Evolutionary conservation across 2,329 filamentous ascomycete species (phyloP), one percentile per base, ranked within the genome.

Genomic region (Colletotrichum sp.): DNA sequence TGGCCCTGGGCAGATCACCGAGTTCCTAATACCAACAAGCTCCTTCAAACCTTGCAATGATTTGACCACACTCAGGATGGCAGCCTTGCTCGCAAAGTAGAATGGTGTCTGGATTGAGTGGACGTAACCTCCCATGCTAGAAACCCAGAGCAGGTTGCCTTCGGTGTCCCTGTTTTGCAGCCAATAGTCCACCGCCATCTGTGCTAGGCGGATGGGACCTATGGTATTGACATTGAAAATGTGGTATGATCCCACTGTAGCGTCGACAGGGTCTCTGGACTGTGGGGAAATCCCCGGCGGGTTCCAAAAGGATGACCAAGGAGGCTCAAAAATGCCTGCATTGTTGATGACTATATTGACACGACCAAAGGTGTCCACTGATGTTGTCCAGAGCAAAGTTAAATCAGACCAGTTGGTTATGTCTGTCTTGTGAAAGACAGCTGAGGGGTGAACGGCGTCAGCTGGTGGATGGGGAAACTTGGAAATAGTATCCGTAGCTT

Each of bases 111-210:
- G 76, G 16, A 84, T 49, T 2, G 77, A 77, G 44, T 81, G 80
- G 12, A 84, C 8, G n/a, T 84, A 83, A 3, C 72, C 82, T 0
- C 79, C 80, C 60, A 84, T 60, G 32, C 80, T 82, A 4, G 79
- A 78, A 3, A 85, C 57, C 59, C 78, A 80, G 2, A 85, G 62
- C 1, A 84, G 24, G 30, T 83, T 81, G 5, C 79, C 96, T 13
- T 79, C 28, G 13, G 80, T 68, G 10, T 71, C 34, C 15, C 71
- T 69, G 57, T 82, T 77, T 60, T 81, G 67, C 13, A 80, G 70
- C 82, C 81, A 85, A 63, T 82, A 81, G 62, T 80, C 78, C 21
- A 83, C 72, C 0, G 81, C 81, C 12, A 82, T 78, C 24, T 82
- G 80, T 0, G 81, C 79, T 3, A 82, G 60, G 2, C 79, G 77